phyloP scores from a whole-genome alignment of 768 basidiomycete genomes.

The Harrya chromipes region DNA sequence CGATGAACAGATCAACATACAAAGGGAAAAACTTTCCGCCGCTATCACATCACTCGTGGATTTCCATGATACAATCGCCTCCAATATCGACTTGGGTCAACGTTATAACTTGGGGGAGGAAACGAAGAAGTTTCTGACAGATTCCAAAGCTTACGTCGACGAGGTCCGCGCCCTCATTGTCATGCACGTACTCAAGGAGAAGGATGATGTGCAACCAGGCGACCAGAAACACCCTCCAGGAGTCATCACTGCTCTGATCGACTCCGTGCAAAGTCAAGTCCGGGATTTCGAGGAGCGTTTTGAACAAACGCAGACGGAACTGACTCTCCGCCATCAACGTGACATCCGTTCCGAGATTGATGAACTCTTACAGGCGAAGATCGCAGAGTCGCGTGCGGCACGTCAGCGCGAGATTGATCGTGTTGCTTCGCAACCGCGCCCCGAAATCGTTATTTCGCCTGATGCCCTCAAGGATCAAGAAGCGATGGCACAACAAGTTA shows the following conservation, averaged over 20 bases:
- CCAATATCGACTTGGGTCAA: constrained; percentile 26
- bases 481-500: constrained; percentile 10
- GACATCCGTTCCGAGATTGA: constrained; percentile 20
- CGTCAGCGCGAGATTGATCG: constrained; percentile 22
- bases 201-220: constrained; percentile 3
- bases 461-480: constrained; percentile 18
- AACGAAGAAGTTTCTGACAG: constrained; percentile 16
- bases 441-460: constrained; percentile 22
- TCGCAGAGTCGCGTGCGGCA: constrained; percentile 19
- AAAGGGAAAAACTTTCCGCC: constrained; percentile 23
- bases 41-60: constrained; percentile 24
- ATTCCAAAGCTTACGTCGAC: constrained; percentile 26
- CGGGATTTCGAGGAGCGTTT: constrained; percentile 27
- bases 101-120: constrained; percentile 27
- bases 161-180: constrained; percentile 26
- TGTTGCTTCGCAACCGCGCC: constrained; percentile 10
- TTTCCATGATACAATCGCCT: constrained; percentile 20
- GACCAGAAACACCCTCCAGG: neutral
- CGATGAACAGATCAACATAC: constrained; percentile 23
- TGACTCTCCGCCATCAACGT: constrained; percentile 24
- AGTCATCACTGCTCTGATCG: neutral
- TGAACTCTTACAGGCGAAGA: constrained; percentile 14
- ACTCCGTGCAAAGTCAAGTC: constrained; percentile 17
- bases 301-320: constrained; percentile 29
- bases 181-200: constrained; percentile 14